Percentiles rank a stretch among this genome's conserved stretches.
Conservation (phyloP, 2,329 filamentous ascomycete species). For the Septoria linicola region DNA sequence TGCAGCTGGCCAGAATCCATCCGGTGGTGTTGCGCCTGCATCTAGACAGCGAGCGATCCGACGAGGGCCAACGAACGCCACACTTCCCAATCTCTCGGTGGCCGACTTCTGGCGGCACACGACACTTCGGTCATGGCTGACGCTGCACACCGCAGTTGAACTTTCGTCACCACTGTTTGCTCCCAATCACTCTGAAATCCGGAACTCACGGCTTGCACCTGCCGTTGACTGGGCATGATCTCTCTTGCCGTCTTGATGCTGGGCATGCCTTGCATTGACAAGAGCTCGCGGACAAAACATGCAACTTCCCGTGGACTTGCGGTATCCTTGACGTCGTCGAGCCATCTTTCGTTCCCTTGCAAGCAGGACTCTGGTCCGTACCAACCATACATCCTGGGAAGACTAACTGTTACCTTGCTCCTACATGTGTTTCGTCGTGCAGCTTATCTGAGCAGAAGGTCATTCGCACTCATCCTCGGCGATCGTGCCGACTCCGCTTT, state of each 20-base stretch:
- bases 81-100: slow-evolving; percentile 22
- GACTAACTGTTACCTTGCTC: slow-evolving; percentile 11
- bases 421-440: slow-evolving; percentile 11
- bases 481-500: background rate
- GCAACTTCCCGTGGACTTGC: slow-evolving; percentile 11
- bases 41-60: slow-evolving; percentile 14
- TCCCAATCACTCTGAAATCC: background rate
- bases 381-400: slow-evolving; percentile 17
- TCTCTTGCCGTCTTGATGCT: slow-evolving; percentile 9
- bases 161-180: slow-evolving; percentile 9
- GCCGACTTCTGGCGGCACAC: slow-evolving; percentile 15
- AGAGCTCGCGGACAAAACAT: background rate
- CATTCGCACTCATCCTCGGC: background rate
- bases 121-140: slow-evolving; percentile 18
- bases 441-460: slow-evolving; percentile 9
- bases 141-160: slow-evolving; percentile 11
- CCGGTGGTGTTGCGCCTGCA: slow-evolving; percentile 18
- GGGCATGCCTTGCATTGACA: slow-evolving; percentile 12
- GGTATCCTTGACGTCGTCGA: slow-evolving; percentile 9
- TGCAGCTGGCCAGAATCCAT: slow-evolving; percentile 19
- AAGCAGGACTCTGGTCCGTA: slow-evolving; percentile 10
- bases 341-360: slow-evolving; percentile 8
- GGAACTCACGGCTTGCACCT: slow-evolving; percentile 17
- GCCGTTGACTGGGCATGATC: slow-evolving; percentile 8
- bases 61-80: slow-evolving; percentile 20